Percentiles rank a stretch among this genome's conserved stretches.
Conservation (phyloP, 306 rosid genomes). For the Vigna angularis region DNA sequence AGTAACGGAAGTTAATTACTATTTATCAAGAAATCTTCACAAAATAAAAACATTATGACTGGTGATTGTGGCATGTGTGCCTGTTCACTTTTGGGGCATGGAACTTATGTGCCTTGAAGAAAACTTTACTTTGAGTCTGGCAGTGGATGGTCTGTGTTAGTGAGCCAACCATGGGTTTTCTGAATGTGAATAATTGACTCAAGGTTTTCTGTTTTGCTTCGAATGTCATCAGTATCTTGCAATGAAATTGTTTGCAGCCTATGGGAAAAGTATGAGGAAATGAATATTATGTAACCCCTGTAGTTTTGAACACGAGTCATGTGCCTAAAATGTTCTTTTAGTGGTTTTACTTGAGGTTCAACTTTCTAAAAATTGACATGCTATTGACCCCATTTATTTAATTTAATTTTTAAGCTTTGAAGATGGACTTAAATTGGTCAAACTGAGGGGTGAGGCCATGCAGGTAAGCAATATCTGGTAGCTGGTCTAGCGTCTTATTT, state of each 20-base stretch:
- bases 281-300: conserved; percentile 8
- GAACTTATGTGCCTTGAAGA: conserved; percentile 2
- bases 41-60: conserved; percentile 1
- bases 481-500: conserved; percentile 40
- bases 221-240: conserved; percentile 15
- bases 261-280: neutral
- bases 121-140: conserved; percentile 14
- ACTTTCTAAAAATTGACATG: conserved; percentile 28
- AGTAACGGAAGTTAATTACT: conserved; percentile 29
- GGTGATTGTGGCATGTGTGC: neutral
- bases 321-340: conserved; percentile 28
- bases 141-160: conserved; percentile 2
- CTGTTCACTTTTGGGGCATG: conserved; percentile 18
- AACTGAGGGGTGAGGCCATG: conserved; percentile 98
- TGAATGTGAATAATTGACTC: conserved; percentile 1
- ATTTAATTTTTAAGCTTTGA: conserved; percentile 75
- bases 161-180: conserved; percentile 26
- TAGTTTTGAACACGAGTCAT: conserved; percentile 16
- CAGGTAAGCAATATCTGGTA: conserved; percentile 65
- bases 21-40: conserved; percentile 16
- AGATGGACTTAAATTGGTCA: conserved; percentile 97
- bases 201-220: conserved; percentile 30
- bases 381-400: conserved; percentile 33
- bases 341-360: conserved; percentile 36
- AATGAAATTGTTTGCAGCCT: conserved; percentile 4